These are phyloP conservation scores for Toxicodendron radicans DNA, from an alignment of 345 rosid species.

Conservation along the genomic window DNA sequence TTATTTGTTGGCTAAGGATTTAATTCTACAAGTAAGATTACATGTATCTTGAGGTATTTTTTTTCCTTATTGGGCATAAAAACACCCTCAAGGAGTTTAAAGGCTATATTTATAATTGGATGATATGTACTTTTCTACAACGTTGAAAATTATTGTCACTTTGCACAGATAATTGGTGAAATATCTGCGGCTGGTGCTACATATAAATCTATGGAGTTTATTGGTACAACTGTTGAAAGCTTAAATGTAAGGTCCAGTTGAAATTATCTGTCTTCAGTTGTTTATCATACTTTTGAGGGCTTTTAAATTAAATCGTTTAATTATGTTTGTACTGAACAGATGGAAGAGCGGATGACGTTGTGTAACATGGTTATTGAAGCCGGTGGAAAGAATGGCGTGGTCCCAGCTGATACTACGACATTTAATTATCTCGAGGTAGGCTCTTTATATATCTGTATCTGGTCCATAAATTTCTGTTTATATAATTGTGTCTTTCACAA, in stretches of 20 bases:
- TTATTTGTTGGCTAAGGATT: conserved; percentile 90
- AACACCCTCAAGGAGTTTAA: not conserved
- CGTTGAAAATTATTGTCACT: not conserved
- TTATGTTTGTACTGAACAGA: conserved; percentile 44
- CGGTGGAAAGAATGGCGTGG: conserved; percentile 95
- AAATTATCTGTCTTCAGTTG: not conserved
- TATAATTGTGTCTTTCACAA: not conserved
- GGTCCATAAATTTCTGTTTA: not conserved
- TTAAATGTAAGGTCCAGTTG: conserved; percentile 55
- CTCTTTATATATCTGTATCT: not conserved
- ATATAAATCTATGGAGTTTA: conserved; percentile 95
- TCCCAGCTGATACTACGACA: conserved; percentile 91
- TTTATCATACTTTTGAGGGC: not conserved
- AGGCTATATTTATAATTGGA: not conserved
- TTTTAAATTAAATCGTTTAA: conserved; percentile 9
- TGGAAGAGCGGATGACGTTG: conserved; percentile 98
- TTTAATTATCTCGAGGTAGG: conserved; percentile 86
- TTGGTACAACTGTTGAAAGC: conserved; percentile 85
- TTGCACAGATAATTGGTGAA: conserved; percentile 86
- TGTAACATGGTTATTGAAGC: conserved; percentile 99
- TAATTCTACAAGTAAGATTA: conserved; percentile 86
- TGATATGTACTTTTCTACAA: not conserved
- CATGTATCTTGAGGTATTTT: conserved; percentile 6
- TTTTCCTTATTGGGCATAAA: not conserved
- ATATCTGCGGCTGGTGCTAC: conserved; percentile 98